Evolutionary conservation across 352 stramenopile genomes (phyloP), one percentile per base, ranked within the genome.

Genomic region (Globisporangium sylvaticum): DNA sequence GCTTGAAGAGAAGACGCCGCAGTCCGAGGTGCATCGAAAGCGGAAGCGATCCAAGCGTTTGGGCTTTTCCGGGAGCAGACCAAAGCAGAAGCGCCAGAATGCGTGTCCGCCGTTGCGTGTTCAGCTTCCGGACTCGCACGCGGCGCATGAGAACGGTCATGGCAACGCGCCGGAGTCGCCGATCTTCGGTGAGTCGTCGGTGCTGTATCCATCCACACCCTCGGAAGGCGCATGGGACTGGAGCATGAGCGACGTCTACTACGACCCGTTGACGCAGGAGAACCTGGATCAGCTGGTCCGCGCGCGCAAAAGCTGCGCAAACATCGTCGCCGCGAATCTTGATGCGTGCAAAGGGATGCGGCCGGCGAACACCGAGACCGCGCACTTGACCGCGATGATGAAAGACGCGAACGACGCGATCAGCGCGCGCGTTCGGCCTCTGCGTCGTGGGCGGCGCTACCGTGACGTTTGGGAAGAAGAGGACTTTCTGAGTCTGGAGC

Each of bases 381-480:
- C 82, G 34, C 69, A 79, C 52, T 53, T 90, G 62, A 75, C 75
- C 9, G 66, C 71, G 8, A 86, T 91, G 65, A 37, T 75, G 20
- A 46, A 55, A 5, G 83, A 92, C 66, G 80, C 78, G 50, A 76
- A 68, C 22, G 67, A 82, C 55, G 7, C 29, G 1, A 64, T 46
- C 9, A 68, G 58, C 6, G 69, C 65, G 14, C 66, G 73, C 39
- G 67, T 88, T n/a, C 72, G 74, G 0, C 56, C 74, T 6, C 42
- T 83, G 57, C 76, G 74, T 27, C 76, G 88, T 25, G 88, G 88
- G 7, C 84, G 87, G 37, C 82, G 58, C 31, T 96, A 94, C 62
- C 80, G 73, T 22, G 88, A 95, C 32, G 67, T 84, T 61, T 96
- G 88, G 88, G 82, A 90, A 46, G 88, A 96, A 72, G 74, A 73